Base-by-base conservation (phyloP, 2,329 filamentous ascomycete species). In the Penicillium sp. region DNA sequence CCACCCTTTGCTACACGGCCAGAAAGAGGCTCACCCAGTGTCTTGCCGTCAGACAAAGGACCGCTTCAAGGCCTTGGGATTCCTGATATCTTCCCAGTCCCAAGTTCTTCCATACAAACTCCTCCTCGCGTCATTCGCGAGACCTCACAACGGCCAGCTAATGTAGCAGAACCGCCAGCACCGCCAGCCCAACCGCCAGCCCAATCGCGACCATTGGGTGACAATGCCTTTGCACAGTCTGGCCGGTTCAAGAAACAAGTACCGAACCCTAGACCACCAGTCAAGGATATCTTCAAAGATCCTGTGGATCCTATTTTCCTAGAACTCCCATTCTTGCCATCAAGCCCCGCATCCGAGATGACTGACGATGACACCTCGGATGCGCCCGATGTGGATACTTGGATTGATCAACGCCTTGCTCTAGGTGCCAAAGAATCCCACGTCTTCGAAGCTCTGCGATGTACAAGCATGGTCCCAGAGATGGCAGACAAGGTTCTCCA, bases 391-490 rank as follows among this genome's bases (percentile, higher is more conserved):
- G 60, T 75, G n/a, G 71, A 75, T 32, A 60, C 63, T 22, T 79
- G 76, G 76, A 74, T 78, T 32, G 66, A 74, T 18, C 59, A 67
- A 14, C 70, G 69, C 18, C 57, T 73, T 24, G 60, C 58, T n/a
- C 58, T 59, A 18, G 69, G 73, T 16, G 65, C 66, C 6, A 60
- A 71, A 26, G 61, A 69, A 47, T 62, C 66, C 4, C 68, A 72
- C 53, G 59, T 73, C 6, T 62, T 72, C 24, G 55, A 69, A 10
- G 74, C 73, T 16, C 61, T 79, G 20, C 66, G 66, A 32, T 73
- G 70, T 57, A 75, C 76, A 8, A 76, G 70, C 44, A 76, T 79
- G 73, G 69, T 76, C 35, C 64, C 69, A 35, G 53, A 63, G 40
- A 59, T 76, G 50, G 75, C 75, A 5, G 70, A 75, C 55, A 62